Evolutionary conservation across 2,329 filamentous ascomycete genomes (phyloP).

Genomic region (Paracoccidioides lutzii): DNA sequence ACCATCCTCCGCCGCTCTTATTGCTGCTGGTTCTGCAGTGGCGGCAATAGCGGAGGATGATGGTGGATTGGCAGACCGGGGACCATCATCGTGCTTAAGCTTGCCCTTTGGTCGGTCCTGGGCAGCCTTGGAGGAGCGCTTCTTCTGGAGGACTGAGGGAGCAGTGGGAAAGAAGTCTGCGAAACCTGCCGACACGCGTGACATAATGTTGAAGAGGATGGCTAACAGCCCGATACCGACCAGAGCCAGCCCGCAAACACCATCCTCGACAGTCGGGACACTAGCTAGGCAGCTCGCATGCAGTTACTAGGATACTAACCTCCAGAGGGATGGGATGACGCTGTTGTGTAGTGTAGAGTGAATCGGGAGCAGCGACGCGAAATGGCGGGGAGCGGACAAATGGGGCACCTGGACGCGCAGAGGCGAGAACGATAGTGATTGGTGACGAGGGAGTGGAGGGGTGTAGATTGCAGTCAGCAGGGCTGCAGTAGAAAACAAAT

Average conservation of each 20-base stretch:
- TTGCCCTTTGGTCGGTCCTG: slow-evolving; percentile 50
- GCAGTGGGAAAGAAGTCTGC: slow-evolving; percentile 77
- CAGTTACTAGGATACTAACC: background rate
- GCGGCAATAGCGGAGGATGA: slow-evolving; percentile 8
- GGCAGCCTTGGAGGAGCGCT: slow-evolving; percentile 34
- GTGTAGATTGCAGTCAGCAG: no score
- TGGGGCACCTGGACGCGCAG: background rate
- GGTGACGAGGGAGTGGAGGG: no score
- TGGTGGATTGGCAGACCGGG: background rate
- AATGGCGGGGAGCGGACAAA: background rate
- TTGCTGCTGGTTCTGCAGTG: slow-evolving; percentile 2
- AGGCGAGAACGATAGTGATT: background rate
- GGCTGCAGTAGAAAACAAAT: no score
- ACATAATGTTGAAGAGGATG: slow-evolving; percentile 47
- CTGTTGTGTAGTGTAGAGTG: background rate
- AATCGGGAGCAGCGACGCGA: background rate
- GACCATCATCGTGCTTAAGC: slow-evolving; percentile 20
- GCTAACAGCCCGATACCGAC: slow-evolving; percentile 29
- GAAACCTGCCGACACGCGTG: slow-evolving; percentile 69
- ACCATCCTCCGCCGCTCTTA: slow-evolving; percentile 1
- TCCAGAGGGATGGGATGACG: background rate
- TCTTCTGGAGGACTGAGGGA: slow-evolving; percentile 47
- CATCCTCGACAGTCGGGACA: slow-evolving; percentile 23
- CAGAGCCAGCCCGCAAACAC: slow-evolving; percentile 23
- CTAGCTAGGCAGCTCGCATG: slow-evolving; percentile 1